Percentiles rank a stretch among this genome's conserved stretches.
Evolutionary conservation across 441 rosid genomes (phyloP).

Genomic region (Adansonia grandidieri): DNA sequence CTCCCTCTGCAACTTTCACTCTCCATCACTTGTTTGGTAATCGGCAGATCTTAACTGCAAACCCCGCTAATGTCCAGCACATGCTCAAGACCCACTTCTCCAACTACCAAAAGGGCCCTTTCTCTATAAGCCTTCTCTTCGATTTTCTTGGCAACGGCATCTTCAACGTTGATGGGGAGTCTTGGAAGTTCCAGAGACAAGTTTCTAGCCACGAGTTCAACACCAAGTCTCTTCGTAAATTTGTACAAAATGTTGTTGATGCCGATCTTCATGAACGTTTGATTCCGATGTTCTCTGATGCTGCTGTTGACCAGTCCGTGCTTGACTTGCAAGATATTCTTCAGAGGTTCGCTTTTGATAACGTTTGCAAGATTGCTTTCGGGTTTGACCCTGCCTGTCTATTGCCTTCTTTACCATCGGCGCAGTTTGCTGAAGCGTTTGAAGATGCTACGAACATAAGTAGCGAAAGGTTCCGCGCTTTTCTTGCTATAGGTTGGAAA

Average conservation of each 20-base stretch:
- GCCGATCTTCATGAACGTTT: conserved; percentile 50
- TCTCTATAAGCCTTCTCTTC: conserved; percentile 27
- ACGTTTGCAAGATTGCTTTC: conserved; percentile 67
- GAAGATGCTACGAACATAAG: conserved; percentile 49
- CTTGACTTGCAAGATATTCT: conserved; percentile 65
- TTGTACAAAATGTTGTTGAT: conserved; percentile 54
- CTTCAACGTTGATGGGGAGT: conserved; percentile 60
- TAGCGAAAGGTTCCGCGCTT: conserved; percentile 37
- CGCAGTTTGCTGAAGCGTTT: conserved; percentile 54
- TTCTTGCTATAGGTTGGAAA: conserved; percentile 50
- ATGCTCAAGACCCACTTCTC: conserved; percentile 65
- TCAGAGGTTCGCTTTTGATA: conserved; percentile 70
- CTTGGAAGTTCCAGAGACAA: conserved; percentile 73
- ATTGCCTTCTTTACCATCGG: conserved; percentile 42
- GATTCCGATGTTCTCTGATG: conserved; percentile 51
- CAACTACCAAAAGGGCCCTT: conserved; percentile 50
- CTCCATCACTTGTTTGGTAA: conserved; percentile 38
- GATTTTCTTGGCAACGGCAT: conserved; percentile 70
- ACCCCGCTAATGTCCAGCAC: conserved; percentile 64
- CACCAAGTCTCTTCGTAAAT: conserved; percentile 62
- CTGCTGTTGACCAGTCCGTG: conserved; percentile 27
- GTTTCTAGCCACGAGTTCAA: conserved; percentile 72
- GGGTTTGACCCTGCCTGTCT: conserved; percentile 61
- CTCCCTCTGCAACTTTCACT: conserved; percentile 51
- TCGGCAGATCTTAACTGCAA: conserved; percentile 51